Evolutionary conservation across 345 rosid species (phyloP), one percentile per base, ranked within the genome.

Genomic region (Aquilaria malaccensis): DNA sequence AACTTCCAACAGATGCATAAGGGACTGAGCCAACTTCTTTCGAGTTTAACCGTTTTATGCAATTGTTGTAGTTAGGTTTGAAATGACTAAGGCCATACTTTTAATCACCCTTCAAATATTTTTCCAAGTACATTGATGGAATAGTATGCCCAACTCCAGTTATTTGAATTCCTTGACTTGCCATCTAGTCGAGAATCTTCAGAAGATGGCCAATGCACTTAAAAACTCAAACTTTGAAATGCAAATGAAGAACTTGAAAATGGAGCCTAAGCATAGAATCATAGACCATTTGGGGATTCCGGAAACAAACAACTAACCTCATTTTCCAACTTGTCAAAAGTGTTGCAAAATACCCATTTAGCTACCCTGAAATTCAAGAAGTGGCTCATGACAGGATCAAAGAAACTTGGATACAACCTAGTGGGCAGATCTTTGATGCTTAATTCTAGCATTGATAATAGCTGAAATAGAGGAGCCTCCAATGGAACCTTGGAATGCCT

Each of bases 81-180:
- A 82, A 82, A 65, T 76, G 79, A 67, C 64, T 77, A 31, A 79
- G 55, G 6, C 85, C 87, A 6, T 76, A 85, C 30, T 80, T 80
- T 33, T 73, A 72, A 61, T 81, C 78, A 1, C 73, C 81, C 31
- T 61, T 70, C 32, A 80, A 10, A 29, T 83, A 59, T 49, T 65
- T 76, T 74, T 84, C 90, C 30, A 80, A 65, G 74, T 72, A 81
- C 70, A 68, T 66, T 53, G 85, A 82, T 54, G 90, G 87, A 46
- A 84, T 59, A 45, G 66, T 70, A 33, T 81, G 89, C 43, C 89
- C 86, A 31, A 82, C 67, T 11, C 68, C 71, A 71, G 64, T 78
- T 13, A 78, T 72, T 14, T 70, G 59, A 37, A 37, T 37, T 72
- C 80, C 69, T 55, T 55, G 60, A 31, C 58, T 78, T 52, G 58